Base-by-base conservation (phyloP, 805 yeast genomes). In the Candida adriatica region DNA sequence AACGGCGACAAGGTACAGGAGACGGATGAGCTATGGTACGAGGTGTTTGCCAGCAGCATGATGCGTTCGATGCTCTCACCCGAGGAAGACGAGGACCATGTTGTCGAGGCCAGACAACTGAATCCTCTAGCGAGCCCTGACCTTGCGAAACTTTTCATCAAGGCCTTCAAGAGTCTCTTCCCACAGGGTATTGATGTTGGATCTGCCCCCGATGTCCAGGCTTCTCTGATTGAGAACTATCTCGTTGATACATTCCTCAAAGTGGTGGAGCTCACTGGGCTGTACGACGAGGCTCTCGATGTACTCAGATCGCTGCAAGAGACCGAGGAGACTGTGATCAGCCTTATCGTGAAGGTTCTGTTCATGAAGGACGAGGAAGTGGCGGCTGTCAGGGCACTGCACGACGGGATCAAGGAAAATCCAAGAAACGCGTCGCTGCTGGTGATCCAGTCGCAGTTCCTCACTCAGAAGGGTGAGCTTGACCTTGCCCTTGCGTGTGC, bases 51-150 rank as follows among this genome's bases (percentile, higher is more conserved):
- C 20, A 60, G 86, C 49, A 79, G 87, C 2, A 68, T 87, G 41
- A 75, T 86, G 16, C 70, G 98, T 47, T 62, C 88, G 6, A 56
- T 92, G 26, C 59, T 86, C 34, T 74, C 74, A 17, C 55, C 60
- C 6, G 84, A 74, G 42, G 86, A 83, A 31, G 95, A 86, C 31
- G 86, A 79, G 27, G 90, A 82, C 56, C 68, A 73, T 30, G 69
- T 92, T 34, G 94, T 87, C 8, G 95, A 88, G 51, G 80, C 92
- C 23, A 72, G 95, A 43, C 75, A 80, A 37, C 66, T 85, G 35
- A 81, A 86, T 46, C 96, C 96, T 5, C 70, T 92, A 38, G 51
- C 65, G 17, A 59, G 58, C 19, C 59, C 62, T 8, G 66, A 61
- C 18, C 57, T 65, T 10, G 75, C 79, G 3, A 59, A 60, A 33